Evolutionary conservation across 2,329 filamentous ascomycete species (phyloP).

Genomic region (Lecanicillium sp.): DNA sequence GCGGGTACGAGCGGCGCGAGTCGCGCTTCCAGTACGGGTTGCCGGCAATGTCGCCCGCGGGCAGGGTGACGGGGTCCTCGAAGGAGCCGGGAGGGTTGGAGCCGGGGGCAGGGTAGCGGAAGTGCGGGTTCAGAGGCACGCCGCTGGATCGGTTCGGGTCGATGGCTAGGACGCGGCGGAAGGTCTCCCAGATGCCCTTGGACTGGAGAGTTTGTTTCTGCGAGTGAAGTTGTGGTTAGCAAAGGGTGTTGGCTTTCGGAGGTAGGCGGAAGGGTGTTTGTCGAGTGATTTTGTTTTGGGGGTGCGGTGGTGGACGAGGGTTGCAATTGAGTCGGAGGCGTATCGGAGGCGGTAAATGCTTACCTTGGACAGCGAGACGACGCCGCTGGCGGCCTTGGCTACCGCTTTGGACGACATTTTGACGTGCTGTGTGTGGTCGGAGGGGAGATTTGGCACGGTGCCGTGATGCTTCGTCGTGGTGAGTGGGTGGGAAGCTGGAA

Average conservation of each 20-base stretch:
- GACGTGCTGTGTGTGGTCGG: slow-evolving; percentile 16
- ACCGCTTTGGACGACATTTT: slow-evolving; percentile 56
- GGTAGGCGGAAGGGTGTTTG: too few relatives aligned
- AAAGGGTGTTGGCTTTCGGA: slow-evolving; percentile 9
- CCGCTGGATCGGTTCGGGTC: slow-evolving; percentile 87
- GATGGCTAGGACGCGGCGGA: slow-evolving; percentile 72
- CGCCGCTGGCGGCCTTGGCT: slow-evolving; percentile 46
- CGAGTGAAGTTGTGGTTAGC: slow-evolving; percentile 12
- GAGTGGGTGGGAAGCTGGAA: slow-evolving; percentile 10
- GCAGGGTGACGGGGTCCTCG: slow-evolving; percentile 50
- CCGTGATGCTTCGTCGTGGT: slow-evolving; percentile 2
- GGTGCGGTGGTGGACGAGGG: slow-evolving; percentile 6
- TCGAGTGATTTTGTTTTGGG: slow-evolving; percentile 10
- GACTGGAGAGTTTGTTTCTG: slow-evolving; percentile 97
- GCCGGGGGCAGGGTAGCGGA: slow-evolving; percentile 66
- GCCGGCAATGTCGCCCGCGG: slow-evolving; percentile 34
- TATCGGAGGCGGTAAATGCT: slow-evolving; percentile 15
- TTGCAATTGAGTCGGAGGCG: slow-evolving; percentile 9
- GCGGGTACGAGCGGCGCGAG: slow-evolving; percentile 71
- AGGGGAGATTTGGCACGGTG: slow-evolving; percentile 3
- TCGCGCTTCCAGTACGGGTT: slow-evolving; percentile 78
- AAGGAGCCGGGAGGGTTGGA: slow-evolving; percentile 29
- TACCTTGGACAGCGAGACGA: slow-evolving; percentile 54
- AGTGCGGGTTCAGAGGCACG: slow-evolving; percentile 87
- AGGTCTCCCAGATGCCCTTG: slow-evolving; percentile 74